Percentiles rank a stretch among this genome's conserved stretches.
Conservation (phyloP, 345 rosid species). For the Isatis tinctoria region DNA sequence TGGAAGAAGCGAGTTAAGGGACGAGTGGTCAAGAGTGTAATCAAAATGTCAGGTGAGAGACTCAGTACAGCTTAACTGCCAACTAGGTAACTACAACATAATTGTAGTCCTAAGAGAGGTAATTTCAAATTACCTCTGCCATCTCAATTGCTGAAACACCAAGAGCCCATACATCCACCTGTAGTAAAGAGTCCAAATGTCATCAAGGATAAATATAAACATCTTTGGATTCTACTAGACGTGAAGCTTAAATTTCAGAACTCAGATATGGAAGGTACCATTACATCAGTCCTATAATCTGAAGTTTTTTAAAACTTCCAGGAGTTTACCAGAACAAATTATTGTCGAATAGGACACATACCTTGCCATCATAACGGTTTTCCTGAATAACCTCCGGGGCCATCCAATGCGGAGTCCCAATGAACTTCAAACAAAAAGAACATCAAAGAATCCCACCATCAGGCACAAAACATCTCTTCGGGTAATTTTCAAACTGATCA, state of each 20-base stretch:
- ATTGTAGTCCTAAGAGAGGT: conserved; percentile 5
- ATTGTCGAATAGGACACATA: conserved; percentile 24
- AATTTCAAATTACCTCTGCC: conserved; percentile 76
- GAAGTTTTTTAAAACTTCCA: neutral
- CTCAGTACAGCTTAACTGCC: conserved; percentile 4
- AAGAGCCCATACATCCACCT: conserved; percentile 99
- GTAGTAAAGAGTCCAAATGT: conserved; percentile 21
- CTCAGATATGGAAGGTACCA: neutral
- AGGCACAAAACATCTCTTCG: neutral
- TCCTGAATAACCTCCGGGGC: conserved; percentile 99
- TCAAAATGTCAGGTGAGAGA: neutral
- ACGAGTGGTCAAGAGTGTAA: neutral
- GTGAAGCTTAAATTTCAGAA: neutral
- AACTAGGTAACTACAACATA: conserved; percentile 3
- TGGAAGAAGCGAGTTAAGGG: neutral
- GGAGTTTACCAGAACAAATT: conserved; percentile 3
- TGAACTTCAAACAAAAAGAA: conserved; percentile 55
- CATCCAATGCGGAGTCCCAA: conserved; percentile 99
- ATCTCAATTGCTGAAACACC: conserved; percentile 99
- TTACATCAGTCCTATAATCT: neutral
- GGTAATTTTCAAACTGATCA: neutral
- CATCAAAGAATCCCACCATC: conserved; percentile 13
- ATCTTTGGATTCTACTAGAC: too few relatives aligned
- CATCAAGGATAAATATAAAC: neutral
- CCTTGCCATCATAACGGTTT: conserved; percentile 99